These are phyloP conservation scores for Lachnellula occidentalis DNA, from an alignment of 2,329 filamentous ascomycete genomes.

Conservation along the genomic window DNA sequence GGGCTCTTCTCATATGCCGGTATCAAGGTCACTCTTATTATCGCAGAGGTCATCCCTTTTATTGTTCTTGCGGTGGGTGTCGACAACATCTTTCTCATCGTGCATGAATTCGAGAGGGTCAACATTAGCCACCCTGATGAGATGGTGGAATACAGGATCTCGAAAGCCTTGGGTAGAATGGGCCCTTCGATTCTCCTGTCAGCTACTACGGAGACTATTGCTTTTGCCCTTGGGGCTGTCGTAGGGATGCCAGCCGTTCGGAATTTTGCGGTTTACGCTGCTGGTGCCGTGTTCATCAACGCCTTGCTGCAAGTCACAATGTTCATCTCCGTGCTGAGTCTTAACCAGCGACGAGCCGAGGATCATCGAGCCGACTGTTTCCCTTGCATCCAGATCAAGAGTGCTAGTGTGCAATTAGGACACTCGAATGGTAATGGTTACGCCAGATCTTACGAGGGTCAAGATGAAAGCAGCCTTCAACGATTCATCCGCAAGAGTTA, in stretches of 20 bases:
- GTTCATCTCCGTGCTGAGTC: conserved; percentile 85
- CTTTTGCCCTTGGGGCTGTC: conserved; percentile 86
- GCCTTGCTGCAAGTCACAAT: conserved; percentile 95
- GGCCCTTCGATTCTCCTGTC: conserved; percentile 94
- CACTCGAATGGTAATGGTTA: conserved; percentile 52
- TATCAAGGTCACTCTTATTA: conserved; percentile 93
- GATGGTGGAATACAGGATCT: conserved; percentile 77
- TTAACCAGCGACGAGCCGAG: conserved; percentile 90
- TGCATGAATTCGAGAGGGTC: conserved; percentile 94
- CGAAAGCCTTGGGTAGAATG: conserved; percentile 88
- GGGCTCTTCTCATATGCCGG: conserved; percentile 89
- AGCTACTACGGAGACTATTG: conserved; percentile 87
- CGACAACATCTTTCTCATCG: conserved; percentile 98
- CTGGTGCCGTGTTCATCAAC: conserved; percentile 94
- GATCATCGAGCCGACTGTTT: conserved; percentile 85
- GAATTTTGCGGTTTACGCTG: conserved; percentile 95
- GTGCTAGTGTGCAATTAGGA: conserved; percentile 62
- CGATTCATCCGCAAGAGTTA: conserved; percentile 87
- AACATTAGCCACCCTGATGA: conserved; percentile 89
- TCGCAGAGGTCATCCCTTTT: conserved; percentile 97
- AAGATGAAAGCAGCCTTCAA: conserved; percentile 79
- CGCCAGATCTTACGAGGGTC: conserved; percentile 40
- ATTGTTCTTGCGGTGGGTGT: conserved; percentile 94
- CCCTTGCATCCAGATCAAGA: conserved; percentile 78
- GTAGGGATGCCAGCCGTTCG: conserved; percentile 97